These are phyloP conservation scores for Taphrina deformans DNA, from an alignment of 1,139 yeast genomes.

Conservation along the genomic window DNA sequence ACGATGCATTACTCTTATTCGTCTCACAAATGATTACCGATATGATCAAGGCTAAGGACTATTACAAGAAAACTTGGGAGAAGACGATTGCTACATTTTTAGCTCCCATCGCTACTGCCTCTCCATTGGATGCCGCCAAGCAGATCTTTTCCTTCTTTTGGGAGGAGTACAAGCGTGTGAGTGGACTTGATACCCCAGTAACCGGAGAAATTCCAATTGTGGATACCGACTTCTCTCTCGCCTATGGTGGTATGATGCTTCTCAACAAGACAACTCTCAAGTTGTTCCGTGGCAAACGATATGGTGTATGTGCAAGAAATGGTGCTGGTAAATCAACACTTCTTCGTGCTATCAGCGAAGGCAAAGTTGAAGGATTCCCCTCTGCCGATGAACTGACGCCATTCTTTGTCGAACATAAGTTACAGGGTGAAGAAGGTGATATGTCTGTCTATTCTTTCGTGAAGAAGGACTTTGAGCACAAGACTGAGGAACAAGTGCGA, in stretches of 20 bases:
- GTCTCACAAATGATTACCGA: constrained; percentile 27
- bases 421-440: constrained; percentile 94
- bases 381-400: constrained; percentile 82
- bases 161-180: constrained; percentile 23
- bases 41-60: constrained; percentile 32
- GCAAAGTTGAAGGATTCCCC: constrained; percentile 97
- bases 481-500: constrained; percentile 65
- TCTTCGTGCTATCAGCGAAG: constrained; percentile 96
- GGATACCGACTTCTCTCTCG: constrained; percentile 58
- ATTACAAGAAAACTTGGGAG: constrained; percentile 32
- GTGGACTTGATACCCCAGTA: constrained; percentile 31
- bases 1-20: neutral
- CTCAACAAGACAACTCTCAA: constrained; percentile 99
- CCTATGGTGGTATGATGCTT: constrained; percentile 99
- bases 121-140: constrained; percentile 22
- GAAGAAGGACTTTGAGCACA: constrained; percentile 84
- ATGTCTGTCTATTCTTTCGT: constrained; percentile 84
- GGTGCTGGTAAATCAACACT: constrained; percentile 98
- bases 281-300: constrained; percentile 99
- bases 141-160: constrained; percentile 19
- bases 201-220: constrained; percentile 32
- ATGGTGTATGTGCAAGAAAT: constrained; percentile 97
- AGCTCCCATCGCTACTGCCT: constrained; percentile 19
- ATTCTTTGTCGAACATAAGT: constrained; percentile 94
- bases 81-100: constrained; percentile 22